Conservation (phyloP, 495 filamentous ascomycete species). For the Parachaetomium inaequale region DNA sequence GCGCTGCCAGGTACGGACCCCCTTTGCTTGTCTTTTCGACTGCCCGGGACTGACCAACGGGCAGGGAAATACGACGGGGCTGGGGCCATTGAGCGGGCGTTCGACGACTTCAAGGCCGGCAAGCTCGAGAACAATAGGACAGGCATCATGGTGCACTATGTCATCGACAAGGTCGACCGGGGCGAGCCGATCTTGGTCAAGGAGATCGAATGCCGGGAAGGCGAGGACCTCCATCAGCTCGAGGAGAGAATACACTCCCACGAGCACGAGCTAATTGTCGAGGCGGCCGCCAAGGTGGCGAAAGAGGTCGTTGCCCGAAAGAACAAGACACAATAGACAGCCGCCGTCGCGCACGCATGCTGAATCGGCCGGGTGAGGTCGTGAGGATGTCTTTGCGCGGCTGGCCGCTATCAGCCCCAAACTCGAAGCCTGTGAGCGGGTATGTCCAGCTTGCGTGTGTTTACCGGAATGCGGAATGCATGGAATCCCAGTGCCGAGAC, state of each 20-base stretch:
- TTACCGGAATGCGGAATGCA: no score
- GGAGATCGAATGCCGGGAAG: slow-evolving; percentile 66
- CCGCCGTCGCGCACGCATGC: no score
- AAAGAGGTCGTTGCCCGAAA: slow-evolving; percentile 34
- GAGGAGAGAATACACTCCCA: slow-evolving; percentile 66
- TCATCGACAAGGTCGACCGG: slow-evolving; percentile 79
- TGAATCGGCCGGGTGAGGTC: no score
- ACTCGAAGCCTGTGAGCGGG: no score
- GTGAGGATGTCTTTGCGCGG: no score
- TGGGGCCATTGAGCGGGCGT: slow-evolving; percentile 73
- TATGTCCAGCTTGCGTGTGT: no score
- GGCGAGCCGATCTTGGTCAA: slow-evolving; percentile 68
- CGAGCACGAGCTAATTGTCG: slow-evolving; percentile 68
- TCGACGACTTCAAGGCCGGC: slow-evolving; percentile 67
- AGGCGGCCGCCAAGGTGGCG: slow-evolving; percentile 58
- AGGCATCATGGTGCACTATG: slow-evolving; percentile 91
- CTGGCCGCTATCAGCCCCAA: no score
- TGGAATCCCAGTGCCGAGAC: no score
- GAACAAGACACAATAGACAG: slow-evolving; percentile 24
- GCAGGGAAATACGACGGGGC: slow-evolving; percentile 71
- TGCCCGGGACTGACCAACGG: background rate
- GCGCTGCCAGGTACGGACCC: slow-evolving; percentile 54
- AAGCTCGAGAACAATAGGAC: slow-evolving; percentile 65
- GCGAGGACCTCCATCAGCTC: slow-evolving; percentile 62
- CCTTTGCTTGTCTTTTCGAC: background rate